Percentiles rank a stretch among this genome's conserved stretches.
phyloP scores from a whole-genome alignment of 2,329 filamentous ascomycete species.

The Berkeleyomyces rouxiae region DNA sequence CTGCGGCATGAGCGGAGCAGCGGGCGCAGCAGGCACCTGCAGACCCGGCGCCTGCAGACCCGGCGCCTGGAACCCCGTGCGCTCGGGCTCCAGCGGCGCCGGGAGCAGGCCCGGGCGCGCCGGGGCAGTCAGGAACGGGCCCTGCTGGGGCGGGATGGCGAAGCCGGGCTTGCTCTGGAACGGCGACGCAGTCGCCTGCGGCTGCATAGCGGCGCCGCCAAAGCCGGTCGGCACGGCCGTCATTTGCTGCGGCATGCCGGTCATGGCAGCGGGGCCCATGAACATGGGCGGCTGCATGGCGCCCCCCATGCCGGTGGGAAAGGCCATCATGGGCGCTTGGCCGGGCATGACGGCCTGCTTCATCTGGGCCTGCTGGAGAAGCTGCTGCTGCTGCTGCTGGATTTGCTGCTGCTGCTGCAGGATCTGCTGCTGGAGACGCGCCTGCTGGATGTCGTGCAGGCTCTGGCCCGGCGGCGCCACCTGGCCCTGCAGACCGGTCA shows the following conservation, averaged over 20 bases:
- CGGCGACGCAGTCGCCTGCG: constrained; percentile 42
- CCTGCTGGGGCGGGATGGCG: constrained; percentile 10
- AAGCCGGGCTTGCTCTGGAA: constrained; percentile 17
- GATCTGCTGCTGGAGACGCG: constrained; percentile 46
- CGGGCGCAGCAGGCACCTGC: not conserved
- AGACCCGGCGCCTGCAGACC: constrained; percentile 19
- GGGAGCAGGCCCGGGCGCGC: constrained; percentile 29
- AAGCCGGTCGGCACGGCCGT: constrained; percentile 25
- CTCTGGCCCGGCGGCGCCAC: constrained; percentile 61
- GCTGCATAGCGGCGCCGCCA: constrained; percentile 27
- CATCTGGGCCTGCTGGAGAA: constrained; percentile 24
- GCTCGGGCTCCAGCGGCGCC: constrained; percentile 42
- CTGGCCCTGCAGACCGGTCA: constrained; percentile 55
- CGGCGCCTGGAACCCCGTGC: constrained; percentile 33
- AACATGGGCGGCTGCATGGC: constrained; percentile 19
- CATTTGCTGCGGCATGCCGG: constrained; percentile 27
- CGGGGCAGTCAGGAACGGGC: constrained; percentile 6
- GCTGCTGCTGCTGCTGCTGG: constrained; percentile 24
- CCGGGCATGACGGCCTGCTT: constrained; percentile 21
- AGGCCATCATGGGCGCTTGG: constrained; percentile 22
- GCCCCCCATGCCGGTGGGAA: constrained; percentile 18
- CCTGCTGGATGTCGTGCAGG: constrained; percentile 53
- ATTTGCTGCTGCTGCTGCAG: constrained; percentile 30
- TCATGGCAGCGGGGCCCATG: constrained; percentile 33
- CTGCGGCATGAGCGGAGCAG: constrained; percentile 20